phyloP scores from a whole-genome alignment of 192 early-diverging fungal genomes.

The Backusella liffmaniae region DNA sequence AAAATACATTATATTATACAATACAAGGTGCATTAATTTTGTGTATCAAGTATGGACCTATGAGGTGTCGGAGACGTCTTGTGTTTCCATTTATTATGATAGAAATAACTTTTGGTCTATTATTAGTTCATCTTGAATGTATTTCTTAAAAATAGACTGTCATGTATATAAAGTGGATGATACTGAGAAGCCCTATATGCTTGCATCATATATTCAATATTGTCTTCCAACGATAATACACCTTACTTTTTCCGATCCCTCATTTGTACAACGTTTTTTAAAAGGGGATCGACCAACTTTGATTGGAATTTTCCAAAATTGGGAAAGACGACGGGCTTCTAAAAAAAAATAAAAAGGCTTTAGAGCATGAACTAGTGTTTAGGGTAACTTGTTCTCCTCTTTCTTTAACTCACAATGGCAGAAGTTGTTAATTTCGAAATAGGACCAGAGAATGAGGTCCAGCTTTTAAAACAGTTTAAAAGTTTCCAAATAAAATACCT shows the following conservation, averaged over 20 bases:
- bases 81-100: neutral
- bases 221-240: too few relatives aligned
- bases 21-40: too few relatives aligned
- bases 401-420: neutral
- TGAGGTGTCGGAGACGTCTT: neutral
- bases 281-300: neutral
- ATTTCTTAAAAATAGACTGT: neutral
- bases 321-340: neutral
- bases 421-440: slow-evolving; percentile 7
- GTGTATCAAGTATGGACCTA: neutral
- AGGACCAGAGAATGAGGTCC: slow-evolving; percentile 7
- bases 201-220: neutral
- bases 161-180: neutral
- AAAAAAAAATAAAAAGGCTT: neutral
- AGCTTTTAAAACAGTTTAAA: slow-evolving; percentile 13
- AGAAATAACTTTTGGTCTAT: too few relatives aligned
- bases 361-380: neutral
- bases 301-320: neutral
- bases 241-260: neutral
- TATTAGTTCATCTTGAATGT: neutral
- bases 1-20: too few relatives aligned
- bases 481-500: slow-evolving; percentile 26
- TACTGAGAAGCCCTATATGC: neutral
- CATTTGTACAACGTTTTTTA: neutral
- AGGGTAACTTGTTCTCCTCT: neutral